Evolutionary conservation across 495 filamentous ascomycete species (phyloP).

Genomic region (Aspergillus bridgeri): DNA sequence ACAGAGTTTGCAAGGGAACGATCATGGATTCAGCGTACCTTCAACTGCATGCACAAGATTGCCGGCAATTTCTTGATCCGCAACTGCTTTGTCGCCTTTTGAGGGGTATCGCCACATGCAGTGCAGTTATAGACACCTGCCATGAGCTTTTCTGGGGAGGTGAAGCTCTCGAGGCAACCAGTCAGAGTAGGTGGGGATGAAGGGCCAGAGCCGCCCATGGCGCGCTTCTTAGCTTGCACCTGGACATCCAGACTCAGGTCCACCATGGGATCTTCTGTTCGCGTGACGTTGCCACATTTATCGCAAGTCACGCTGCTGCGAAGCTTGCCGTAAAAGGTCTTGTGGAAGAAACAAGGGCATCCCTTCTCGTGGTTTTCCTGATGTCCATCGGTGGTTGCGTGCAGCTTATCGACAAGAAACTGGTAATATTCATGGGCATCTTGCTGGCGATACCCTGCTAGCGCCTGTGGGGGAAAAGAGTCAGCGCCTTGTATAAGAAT

Average conservation of each 20-base stretch:
- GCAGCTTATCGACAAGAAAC: constrained; percentile 83
- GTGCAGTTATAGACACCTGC: constrained; percentile 78
- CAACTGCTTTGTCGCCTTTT: constrained; percentile 75
- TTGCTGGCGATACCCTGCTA: constrained; percentile 89
- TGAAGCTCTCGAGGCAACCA: constrained; percentile 80
- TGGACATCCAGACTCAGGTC: constrained; percentile 82
- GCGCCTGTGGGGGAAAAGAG: constrained; percentile 59
- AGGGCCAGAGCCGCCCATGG: constrained; percentile 36
- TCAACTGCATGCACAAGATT: constrained; percentile 86
- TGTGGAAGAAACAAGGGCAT: constrained; percentile 85
- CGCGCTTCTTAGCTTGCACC: constrained; percentile 48
- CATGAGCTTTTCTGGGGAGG: constrained; percentile 62
- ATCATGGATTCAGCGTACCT: constrained; percentile 53
- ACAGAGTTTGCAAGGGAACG: neutral
- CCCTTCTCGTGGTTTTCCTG: constrained; percentile 52
- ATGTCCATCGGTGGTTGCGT: constrained; percentile 44
- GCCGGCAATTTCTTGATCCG: constrained; percentile 76
- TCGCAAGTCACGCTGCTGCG: constrained; percentile 84
- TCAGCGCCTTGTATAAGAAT: constrained; percentile 22
- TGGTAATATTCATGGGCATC: constrained; percentile 96
- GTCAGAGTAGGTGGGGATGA: constrained; percentile 56
- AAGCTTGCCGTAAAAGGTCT: constrained; percentile 82
- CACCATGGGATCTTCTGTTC: constrained; percentile 77
- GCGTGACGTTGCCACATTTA: constrained; percentile 72
- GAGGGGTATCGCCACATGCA: constrained; percentile 62